Evolutionary conservation across 2,329 filamentous ascomycete genomes (phyloP), one percentile per base, ranked within the genome.

Genomic region (Fusarium secorum): DNA sequence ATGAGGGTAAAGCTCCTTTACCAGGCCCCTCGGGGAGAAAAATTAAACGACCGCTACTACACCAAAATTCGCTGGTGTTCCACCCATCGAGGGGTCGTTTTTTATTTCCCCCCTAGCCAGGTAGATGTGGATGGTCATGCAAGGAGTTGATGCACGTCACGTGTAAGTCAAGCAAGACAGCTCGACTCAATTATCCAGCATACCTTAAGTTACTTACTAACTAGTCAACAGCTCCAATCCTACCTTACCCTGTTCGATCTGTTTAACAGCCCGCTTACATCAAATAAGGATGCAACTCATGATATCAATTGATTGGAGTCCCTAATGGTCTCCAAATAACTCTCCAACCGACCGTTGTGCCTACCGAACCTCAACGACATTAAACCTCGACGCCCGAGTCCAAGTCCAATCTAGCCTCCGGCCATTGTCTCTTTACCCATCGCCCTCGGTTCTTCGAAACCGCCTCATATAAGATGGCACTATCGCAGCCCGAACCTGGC

Each of bases 391-490:
- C 20, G n/a, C 52, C 52, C 18, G 35, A 36, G 35, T 49, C 26
- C 49, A 42, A 54, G 32, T 45, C 30, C 51, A 48, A 58, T 26
- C 35, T 44, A 56, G 36, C 51, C 51, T 36, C 56, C 38, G 22
- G 36, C 39, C 35, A 45, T 33, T 35, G 44, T 41, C 35, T 57
- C 58, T 41, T 36, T 61, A 28, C 49, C 14, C 39, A 32, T 59
- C 38, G 26, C 26, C 45, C 22, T 57, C 35, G 32, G 35, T 22
- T 55, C 32, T 57, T 49, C 38, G 45, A 38, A 45, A 42, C 58
- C 45, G 42, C 57, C 24, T 57, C 28, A 54, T 57, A 73, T 73
- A 64, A 54, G 48, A 76, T 75, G 75, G 71, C 67, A 58, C 70
- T 69, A 46, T 72, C 65, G 55, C 57, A 66, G 56, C 67, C 74